These are phyloP conservation scores for Scenedesmus sp. DNA, from an alignment of 163 green algal genomes.

Conservation along the genomic window DNA sequence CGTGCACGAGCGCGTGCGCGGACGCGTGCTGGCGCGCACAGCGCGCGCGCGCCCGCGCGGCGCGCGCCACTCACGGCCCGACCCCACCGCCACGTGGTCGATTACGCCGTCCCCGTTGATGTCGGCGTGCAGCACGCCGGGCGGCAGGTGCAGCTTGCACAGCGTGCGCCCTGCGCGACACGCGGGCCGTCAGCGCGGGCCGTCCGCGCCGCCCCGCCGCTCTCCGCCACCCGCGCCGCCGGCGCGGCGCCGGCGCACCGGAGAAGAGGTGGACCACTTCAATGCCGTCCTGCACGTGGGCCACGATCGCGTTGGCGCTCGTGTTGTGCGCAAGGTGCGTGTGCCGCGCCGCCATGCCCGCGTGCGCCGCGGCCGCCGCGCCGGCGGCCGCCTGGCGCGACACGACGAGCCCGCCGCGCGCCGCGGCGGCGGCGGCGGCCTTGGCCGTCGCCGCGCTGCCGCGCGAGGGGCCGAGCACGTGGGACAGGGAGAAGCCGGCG, in stretches of 20 bases:
- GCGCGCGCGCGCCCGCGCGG: no score
- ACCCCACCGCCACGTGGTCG: slow-evolving; percentile 78
- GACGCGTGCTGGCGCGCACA: no score
- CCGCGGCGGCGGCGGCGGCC: background rate
- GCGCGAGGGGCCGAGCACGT: slow-evolving; percentile 1
- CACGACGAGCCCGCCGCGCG: slow-evolving; percentile 22
- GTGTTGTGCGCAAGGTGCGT: slow-evolving; percentile 46
- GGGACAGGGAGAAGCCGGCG: background rate
- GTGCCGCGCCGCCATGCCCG: slow-evolving; percentile 25
- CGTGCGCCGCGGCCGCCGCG: background rate
- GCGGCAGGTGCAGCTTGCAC: slow-evolving; percentile 88
- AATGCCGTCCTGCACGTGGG: slow-evolving; percentile 90
- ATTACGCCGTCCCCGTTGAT: slow-evolving; percentile 94
- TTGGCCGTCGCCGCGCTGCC: background rate
- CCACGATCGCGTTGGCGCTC: slow-evolving; percentile 88
- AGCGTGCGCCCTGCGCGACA: slow-evolving; percentile 75
- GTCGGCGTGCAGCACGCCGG: slow-evolving; percentile 85
- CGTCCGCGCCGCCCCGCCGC: no score
- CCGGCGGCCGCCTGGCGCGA: slow-evolving; percentile 16
- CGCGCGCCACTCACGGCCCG: background rate
- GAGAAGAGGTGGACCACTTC: slow-evolving; percentile 90
- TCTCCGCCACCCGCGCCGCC: no score
- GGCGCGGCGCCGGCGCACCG: no score
- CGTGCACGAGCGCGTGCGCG: slow-evolving; percentile 6
- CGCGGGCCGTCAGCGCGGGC: no score